Percentiles rank a stretch among this genome's conserved stretches.
Conservation (phyloP, 2,329 filamentous ascomycete genomes). For the Fusarium stilboides region DNA sequence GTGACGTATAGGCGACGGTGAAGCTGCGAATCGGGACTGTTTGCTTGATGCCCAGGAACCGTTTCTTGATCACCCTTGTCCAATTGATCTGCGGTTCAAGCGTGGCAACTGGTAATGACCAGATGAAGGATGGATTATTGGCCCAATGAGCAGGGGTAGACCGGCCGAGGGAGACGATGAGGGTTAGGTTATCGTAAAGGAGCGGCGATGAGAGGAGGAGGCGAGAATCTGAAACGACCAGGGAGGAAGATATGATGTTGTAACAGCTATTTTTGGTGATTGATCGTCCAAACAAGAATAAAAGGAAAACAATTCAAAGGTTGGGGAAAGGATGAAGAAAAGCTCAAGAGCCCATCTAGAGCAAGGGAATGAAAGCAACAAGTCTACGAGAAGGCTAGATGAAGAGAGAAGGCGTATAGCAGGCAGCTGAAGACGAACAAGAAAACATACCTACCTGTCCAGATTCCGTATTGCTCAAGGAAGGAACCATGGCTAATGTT, state of each 20-base stretch:
- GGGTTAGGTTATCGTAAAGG: constrained; percentile 30
- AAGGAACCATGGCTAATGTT: constrained; percentile 14
- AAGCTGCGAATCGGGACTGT: constrained; percentile 25
- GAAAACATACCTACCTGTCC: not conserved
- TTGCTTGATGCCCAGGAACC: constrained; percentile 28
- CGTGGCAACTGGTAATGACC: constrained; percentile 19
- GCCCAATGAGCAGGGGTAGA: constrained; percentile 27
- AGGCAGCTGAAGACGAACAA: not conserved
- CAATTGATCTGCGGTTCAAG: constrained; percentile 34
- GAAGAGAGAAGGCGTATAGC: not conserved
- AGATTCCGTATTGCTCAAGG: not conserved
- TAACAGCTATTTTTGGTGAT: constrained; percentile 30
- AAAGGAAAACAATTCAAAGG: constrained; percentile 17
- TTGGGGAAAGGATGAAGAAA: constrained; percentile 13
- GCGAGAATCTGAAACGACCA: constrained; percentile 36
- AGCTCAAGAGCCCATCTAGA: constrained; percentile 12
- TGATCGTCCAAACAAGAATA: constrained; percentile 22
- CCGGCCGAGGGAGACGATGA: constrained; percentile 27
- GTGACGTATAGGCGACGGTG: constrained; percentile 37
- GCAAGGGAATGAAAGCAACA: constrained; percentile 11
- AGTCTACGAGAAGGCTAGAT: constrained; percentile 5
- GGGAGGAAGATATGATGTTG: constrained; percentile 28
- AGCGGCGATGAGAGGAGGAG: constrained; percentile 26
- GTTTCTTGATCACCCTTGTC: constrained; percentile 43
- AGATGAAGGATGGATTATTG: constrained; percentile 21